Percentiles rank a stretch among this genome's conserved stretches.
These are phyloP conservation scores for Fragilariopsis cylindrus DNA, from an alignment of 108 stramenopile species.

Conservation along the genomic window DNA sequence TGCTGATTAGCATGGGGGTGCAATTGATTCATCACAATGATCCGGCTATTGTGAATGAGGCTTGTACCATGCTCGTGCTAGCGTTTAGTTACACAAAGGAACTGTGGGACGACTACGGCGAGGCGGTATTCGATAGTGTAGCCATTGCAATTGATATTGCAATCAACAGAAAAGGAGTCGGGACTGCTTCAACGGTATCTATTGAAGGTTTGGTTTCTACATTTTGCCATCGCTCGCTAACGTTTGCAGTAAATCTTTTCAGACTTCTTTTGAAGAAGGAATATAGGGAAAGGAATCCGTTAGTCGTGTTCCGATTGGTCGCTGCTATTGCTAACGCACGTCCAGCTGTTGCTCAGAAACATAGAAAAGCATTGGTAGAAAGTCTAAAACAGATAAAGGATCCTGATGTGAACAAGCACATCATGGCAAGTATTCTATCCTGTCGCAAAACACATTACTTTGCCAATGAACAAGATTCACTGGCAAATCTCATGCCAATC, in stretches of 20 bases:
- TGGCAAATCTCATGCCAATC: neutral
- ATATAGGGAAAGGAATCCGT: neutral
- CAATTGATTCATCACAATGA: slow-evolving; percentile 44
- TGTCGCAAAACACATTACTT: slow-evolving; percentile 37
- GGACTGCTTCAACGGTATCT: neutral
- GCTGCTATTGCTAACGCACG: slow-evolving; percentile 34
- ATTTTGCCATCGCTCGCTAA: slow-evolving; percentile 15
- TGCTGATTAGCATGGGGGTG: slow-evolving; percentile 45
- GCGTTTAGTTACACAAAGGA: slow-evolving; percentile 38
- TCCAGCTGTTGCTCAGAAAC: slow-evolving; percentile 26
- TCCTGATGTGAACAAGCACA: slow-evolving; percentile 5
- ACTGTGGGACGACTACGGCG: slow-evolving; percentile 25
- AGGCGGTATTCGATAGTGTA: slow-evolving; percentile 27
- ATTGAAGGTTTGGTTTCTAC: slow-evolving; percentile 21
- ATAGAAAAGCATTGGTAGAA: slow-evolving; percentile 1
- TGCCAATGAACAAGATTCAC: slow-evolving; percentile 5
- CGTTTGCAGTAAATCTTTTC: slow-evolving; percentile 31
- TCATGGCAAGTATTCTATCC: slow-evolving; percentile 32
- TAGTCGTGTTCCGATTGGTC: slow-evolving; percentile 11
- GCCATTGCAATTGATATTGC: slow-evolving; percentile 17
- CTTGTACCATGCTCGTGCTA: slow-evolving; percentile 31
- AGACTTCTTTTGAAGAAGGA: slow-evolving; percentile 11
- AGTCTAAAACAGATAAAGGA: neutral
- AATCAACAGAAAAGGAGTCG: neutral
- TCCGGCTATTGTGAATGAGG: slow-evolving; percentile 25